Evolutionary conservation across 2,329 filamentous ascomycete species (phyloP).

Genomic region (Penicillium italicum): DNA sequence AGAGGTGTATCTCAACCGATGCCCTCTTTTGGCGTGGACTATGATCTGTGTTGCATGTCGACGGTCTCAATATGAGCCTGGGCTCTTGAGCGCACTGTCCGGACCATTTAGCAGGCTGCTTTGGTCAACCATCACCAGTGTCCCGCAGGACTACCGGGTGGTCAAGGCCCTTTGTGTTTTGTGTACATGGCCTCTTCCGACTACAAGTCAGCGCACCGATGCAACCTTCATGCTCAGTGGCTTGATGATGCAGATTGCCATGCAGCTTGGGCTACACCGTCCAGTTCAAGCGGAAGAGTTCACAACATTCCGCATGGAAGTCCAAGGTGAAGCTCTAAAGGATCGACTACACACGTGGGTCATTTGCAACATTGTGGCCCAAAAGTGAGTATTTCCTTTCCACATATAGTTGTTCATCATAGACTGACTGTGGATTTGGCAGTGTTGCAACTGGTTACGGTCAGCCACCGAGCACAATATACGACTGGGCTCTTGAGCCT

Average conservation of each 20-base stretch:
- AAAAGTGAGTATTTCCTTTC: slow-evolving; percentile 48
- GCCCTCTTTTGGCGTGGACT: slow-evolving; percentile 61
- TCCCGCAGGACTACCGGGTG: slow-evolving; percentile 60
- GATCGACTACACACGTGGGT: slow-evolving; percentile 64
- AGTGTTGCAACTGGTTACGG: slow-evolving; percentile 63
- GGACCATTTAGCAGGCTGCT: slow-evolving; percentile 54
- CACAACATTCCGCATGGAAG: slow-evolving; percentile 47
- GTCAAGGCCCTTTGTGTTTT: slow-evolving; percentile 61
- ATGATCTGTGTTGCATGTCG: slow-evolving; percentile 60
- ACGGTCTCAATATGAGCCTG: slow-evolving; percentile 53
- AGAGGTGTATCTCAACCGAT: slow-evolving; percentile 55
- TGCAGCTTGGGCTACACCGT: slow-evolving; percentile 61
- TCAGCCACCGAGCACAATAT: slow-evolving; percentile 59
- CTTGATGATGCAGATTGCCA: slow-evolving; percentile 63
- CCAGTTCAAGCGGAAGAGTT: slow-evolving; percentile 59
- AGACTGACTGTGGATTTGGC: slow-evolving; percentile 10
- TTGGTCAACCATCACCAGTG: slow-evolving; percentile 57
- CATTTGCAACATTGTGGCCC: slow-evolving; percentile 64
- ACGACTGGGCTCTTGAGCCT: slow-evolving; percentile 53
- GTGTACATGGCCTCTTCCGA: slow-evolving; percentile 62
- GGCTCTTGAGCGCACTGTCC: slow-evolving; percentile 49
- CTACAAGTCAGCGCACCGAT: slow-evolving; percentile 58
- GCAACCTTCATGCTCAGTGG: slow-evolving; percentile 62
- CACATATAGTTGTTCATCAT: neutral
- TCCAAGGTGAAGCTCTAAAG: slow-evolving; percentile 58